Evolutionary conservation across 495 filamentous ascomycete genomes (phyloP).

Genomic region (Hypoxylon fuscum): DNA sequence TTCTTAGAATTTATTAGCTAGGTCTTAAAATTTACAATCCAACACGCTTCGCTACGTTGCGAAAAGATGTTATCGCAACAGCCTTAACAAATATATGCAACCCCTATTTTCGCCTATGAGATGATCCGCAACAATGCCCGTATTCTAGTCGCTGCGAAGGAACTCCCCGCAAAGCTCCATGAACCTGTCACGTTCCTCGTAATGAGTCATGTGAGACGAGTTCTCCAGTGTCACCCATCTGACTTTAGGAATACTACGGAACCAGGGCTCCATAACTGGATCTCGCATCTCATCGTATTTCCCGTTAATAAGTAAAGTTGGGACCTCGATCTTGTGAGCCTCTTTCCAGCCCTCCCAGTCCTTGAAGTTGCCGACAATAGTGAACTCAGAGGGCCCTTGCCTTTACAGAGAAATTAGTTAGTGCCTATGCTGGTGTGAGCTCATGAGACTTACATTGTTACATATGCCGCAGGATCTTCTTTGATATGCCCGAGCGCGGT

Average conservation of each 20-base stretch:
- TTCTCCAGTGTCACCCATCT: slow-evolving; percentile 58
- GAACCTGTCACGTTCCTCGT: slow-evolving; percentile 55
- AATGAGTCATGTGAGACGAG: slow-evolving; percentile 54
- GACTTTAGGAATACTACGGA: slow-evolving; percentile 51
- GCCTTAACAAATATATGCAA: too few relatives aligned
- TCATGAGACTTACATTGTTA: slow-evolving; percentile 50
- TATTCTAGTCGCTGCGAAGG: slow-evolving; percentile 2
- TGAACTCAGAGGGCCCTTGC: slow-evolving; percentile 58
- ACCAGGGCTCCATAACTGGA: slow-evolving; percentile 53
- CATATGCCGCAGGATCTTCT: slow-evolving; percentile 54
- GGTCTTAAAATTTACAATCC: too few relatives aligned
- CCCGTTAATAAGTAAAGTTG: slow-evolving; percentile 59
- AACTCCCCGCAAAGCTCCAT: slow-evolving; percentile 38
- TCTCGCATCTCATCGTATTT: slow-evolving; percentile 59
- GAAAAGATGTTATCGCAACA: too few relatives aligned
- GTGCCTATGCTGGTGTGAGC: background rate
- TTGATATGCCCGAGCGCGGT: slow-evolving; percentile 45
- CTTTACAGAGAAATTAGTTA: slow-evolving; percentile 25
- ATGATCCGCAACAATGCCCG: too few relatives aligned
- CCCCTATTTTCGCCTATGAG: too few relatives aligned
- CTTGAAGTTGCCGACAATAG: slow-evolving; percentile 52
- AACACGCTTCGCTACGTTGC: too few relatives aligned
- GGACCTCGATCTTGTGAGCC: slow-evolving; percentile 51
- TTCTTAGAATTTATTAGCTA: too few relatives aligned
- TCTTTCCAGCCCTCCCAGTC: slow-evolving; percentile 50